Base-by-base conservation (phyloP, 345 rosid species). In the Arabis hirsuta region DNA sequence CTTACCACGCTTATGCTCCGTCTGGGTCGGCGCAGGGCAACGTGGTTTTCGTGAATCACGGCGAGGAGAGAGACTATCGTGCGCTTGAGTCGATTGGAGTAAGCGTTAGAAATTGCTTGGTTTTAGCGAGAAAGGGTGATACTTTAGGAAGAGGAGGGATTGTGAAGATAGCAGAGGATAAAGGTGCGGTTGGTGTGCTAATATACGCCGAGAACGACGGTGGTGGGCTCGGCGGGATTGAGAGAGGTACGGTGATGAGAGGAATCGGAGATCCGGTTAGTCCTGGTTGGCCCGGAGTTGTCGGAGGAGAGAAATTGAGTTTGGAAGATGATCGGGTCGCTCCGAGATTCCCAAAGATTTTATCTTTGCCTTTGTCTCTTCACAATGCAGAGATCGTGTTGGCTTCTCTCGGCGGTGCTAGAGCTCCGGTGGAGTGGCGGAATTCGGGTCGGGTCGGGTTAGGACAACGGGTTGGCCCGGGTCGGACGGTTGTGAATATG, bases 1-100 rank as follows among this genome's bases (percentile, higher is more conserved):
- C 99, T 7, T 95, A 88, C 83, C 99, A 95, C 69, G 98, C 99
- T 26, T 95, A 88, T 50, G 84, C 99, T 2, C 99, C 99, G 6
- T 95, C 99, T 1, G 96, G 92, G 19, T 43, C 88, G 67, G 93
- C 52, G 78, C 76, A 60, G 16, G 86, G 82, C 45, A 69, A 66
- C 79, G 87, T 83, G 3, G 96, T 88, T 26, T 95, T 82, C 65
- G 94, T 80, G 9, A 91, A 91, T 70, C 73, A 84, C 81, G 99
- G 97, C 51, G 80, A 83, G 63, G 89, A 86, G 54, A 83, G 76
- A 78, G 98, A 95, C 84, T 91, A 91, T 38, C 76, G 73, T 65
- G 83, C 81, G 69, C 87, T 91, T 55, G 84, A 55, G 34, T 56
- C 20, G 62, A 59, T 81, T 26, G 96, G 96, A 57, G 93, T 87